phyloP scores from a whole-genome alignment of 352 stramenopile species.

The Thalassiosira livingstoniorum region DNA sequence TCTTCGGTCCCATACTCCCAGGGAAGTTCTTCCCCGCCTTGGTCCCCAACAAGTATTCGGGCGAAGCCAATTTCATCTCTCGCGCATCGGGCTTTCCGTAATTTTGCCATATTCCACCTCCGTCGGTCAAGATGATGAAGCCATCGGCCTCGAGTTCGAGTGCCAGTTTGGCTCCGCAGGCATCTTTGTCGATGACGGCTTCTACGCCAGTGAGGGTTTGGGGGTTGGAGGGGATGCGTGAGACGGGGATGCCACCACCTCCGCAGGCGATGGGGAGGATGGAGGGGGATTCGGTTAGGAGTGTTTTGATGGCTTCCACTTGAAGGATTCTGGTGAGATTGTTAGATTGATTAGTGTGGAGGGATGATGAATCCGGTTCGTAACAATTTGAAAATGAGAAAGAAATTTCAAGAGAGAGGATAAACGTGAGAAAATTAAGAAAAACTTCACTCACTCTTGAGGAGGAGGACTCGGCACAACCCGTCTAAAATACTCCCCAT shows the following conservation, averaged over 20 bases:
- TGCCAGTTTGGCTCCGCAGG: conserved; percentile 71
- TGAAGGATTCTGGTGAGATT: conserved; percentile 73
- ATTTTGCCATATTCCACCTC: conserved; percentile 83
- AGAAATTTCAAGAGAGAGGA: neutral
- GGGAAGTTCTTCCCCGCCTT: conserved; percentile 80
- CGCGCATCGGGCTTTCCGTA: conserved; percentile 79
- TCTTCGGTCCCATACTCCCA: conserved; percentile 81
- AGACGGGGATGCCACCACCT: conserved; percentile 75
- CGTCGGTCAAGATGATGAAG: conserved; percentile 83
- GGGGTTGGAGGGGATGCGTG: conserved; percentile 69
- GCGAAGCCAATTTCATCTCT: conserved; percentile 75
- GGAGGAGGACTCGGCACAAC: conserved; percentile 77
- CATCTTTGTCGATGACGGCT: conserved; percentile 82
- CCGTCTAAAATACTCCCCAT: conserved; percentile 82
- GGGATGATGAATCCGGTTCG: neutral
- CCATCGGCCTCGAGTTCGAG: conserved; percentile 76
- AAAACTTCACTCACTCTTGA: conserved; percentile 52
- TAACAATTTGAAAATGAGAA: neutral
- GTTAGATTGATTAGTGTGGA: conserved; percentile 1
- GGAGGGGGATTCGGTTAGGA: conserved; percentile 62
- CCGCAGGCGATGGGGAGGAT: conserved; percentile 79
- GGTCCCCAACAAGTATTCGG: conserved; percentile 75
- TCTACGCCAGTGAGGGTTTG: conserved; percentile 75
- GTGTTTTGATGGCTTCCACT: conserved; percentile 72
- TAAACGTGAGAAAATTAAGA: neutral